phyloP scores from a whole-genome alignment of 176 grass and related monocot genomes.

The sorghum (Sorghum bicolor) region DNA sequence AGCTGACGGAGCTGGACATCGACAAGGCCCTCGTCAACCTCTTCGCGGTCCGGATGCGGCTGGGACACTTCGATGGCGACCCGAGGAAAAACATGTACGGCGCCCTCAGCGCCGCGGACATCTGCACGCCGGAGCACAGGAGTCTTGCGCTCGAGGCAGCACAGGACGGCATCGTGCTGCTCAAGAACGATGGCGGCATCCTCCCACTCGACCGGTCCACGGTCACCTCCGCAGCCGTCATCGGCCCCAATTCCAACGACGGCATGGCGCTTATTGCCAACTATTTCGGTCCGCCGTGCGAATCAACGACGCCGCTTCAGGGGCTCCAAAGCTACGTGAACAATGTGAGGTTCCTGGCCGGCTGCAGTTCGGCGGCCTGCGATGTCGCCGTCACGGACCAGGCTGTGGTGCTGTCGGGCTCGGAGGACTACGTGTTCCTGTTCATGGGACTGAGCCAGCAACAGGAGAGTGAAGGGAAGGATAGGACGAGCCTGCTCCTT shows the following conservation, averaged over 20 bases:
- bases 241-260: constrained; percentile 59
- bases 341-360: constrained; percentile 32
- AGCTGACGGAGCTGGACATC: constrained; percentile 51
- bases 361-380: constrained; percentile 33
- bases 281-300: constrained; percentile 64
- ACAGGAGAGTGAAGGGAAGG: constrained; percentile 63
- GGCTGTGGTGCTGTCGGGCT: background rate
- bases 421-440: constrained; percentile 40
- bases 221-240: constrained; percentile 30
- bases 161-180: constrained; percentile 68
- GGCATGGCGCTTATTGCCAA: constrained; percentile 42
- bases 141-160: constrained; percentile 61
- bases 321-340: constrained; percentile 7
- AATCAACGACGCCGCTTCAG: constrained; percentile 19
- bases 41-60: constrained; percentile 50
- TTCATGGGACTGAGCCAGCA: constrained; percentile 57
- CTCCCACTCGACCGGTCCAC: constrained; percentile 36
- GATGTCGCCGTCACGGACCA: background rate
- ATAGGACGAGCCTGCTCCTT: constrained; percentile 53
- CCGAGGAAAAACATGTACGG: constrained; percentile 44
- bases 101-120: constrained; percentile 30
- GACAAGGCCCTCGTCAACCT: constrained; percentile 61
- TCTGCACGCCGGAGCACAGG: constrained; percentile 54
- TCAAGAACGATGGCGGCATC: constrained; percentile 47
- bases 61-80: constrained; percentile 80